These are phyloP conservation scores for Blastocystis sp. DNA, from an alignment of 352 stramenopile genomes.

Conservation along the genomic window DNA sequence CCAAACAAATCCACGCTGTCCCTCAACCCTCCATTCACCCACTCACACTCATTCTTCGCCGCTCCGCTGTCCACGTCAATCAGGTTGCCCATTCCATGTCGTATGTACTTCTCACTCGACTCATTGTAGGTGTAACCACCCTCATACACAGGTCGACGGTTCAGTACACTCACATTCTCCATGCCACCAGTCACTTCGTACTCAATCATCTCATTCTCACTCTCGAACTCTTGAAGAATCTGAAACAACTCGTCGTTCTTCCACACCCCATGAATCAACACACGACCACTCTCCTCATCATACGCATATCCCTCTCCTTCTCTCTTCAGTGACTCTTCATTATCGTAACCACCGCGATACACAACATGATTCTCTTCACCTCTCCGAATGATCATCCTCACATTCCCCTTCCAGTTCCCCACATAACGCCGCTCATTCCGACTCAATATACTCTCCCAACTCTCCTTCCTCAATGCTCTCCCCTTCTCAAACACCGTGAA, in stretches of 20 bases:
- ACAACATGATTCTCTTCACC: not conserved
- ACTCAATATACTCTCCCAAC: not conserved
- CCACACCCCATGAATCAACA: not conserved
- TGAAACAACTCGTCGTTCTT: conserved; percentile 7
- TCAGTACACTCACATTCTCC: not conserved
- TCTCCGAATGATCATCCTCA: not conserved
- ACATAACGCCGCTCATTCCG: not conserved
- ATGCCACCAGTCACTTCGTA: not conserved
- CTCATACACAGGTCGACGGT: conserved; percentile 1
- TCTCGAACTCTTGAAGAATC: conserved; percentile 31
- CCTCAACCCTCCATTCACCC: not conserved
- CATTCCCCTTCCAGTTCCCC: not conserved
- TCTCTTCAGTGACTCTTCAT: not conserved
- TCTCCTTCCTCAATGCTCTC: not conserved
- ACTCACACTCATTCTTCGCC: not conserved
- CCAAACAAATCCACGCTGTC: not conserved
- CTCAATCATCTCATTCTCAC: conserved; percentile 3
- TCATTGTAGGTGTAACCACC: not conserved
- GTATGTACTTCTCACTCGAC: not conserved
- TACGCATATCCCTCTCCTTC: conserved; percentile 15
- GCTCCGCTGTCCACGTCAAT: not conserved
- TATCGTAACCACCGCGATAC: not conserved
- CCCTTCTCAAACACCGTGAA: conserved; percentile 11
- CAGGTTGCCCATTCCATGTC: not conserved
- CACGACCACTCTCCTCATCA: not conserved